These are phyloP conservation scores for Stemphylium beticola DNA, from an alignment of 2,329 filamentous ascomycete species.

Conservation along the genomic window DNA sequence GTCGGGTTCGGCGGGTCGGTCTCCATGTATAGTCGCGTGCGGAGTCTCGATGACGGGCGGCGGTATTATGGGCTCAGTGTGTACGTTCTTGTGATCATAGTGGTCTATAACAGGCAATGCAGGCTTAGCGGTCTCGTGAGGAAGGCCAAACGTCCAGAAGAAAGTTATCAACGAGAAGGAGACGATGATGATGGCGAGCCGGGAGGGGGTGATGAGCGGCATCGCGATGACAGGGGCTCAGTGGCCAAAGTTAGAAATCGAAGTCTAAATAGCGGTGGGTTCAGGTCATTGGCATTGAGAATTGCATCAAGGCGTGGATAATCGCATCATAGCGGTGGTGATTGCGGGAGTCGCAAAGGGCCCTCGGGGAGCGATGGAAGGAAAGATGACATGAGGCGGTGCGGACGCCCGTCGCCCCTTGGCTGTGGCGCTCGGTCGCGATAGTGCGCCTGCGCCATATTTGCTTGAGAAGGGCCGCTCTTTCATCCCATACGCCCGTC, in stretches of 20 bases:
- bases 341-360: slow-evolving; percentile 9
- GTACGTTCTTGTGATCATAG: slow-evolving; percentile 28
- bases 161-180: slow-evolving; percentile 39
- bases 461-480: neutral
- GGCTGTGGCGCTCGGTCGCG: slow-evolving; percentile 19
- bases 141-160: slow-evolving; percentile 41
- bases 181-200: slow-evolving; percentile 35
- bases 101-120: slow-evolving; percentile 33
- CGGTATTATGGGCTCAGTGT: slow-evolving; percentile 28
- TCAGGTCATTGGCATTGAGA: neutral
- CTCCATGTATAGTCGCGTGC: slow-evolving; percentile 11
- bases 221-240: slow-evolving; percentile 22
- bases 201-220: slow-evolving; percentile 42
- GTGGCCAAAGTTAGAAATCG: neutral
- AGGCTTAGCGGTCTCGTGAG: slow-evolving; percentile 25
- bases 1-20: slow-evolving; percentile 14
- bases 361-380: slow-evolving; percentile 6
- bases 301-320: neutral
- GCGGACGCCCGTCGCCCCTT: slow-evolving; percentile 6
- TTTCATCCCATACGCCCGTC: neutral
- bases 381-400: slow-evolving; percentile 9
- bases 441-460: slow-evolving; percentile 5
- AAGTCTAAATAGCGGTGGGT: neutral
- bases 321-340: neutral
- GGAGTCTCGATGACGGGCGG: slow-evolving; percentile 20